Percentiles rank a stretch among this genome's conserved stretches.
phyloP scores from a whole-genome alignment of 371 early-diverging fungal species.

The Mucor indicus region DNA sequence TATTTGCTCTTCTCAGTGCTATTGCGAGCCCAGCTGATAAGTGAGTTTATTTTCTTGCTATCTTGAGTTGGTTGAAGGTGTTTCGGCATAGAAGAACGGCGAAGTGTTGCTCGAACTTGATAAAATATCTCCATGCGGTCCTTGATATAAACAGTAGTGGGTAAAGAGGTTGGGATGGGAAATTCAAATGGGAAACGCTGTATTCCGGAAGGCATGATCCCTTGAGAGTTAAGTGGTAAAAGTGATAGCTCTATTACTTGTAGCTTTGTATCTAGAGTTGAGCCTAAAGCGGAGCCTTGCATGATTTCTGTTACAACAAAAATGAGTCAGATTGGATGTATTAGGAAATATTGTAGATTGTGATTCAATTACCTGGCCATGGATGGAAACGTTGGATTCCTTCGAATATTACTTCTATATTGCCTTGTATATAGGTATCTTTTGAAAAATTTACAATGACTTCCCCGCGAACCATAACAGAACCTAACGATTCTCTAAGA shows the following conservation, averaged over 20 bases:
- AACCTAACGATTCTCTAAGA: conserved; percentile 29
- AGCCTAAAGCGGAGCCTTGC: conserved; percentile 13
- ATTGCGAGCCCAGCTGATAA: conserved; percentile 12
- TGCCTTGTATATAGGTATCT: conserved; percentile 36
- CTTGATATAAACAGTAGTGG: conserved; percentile 25
- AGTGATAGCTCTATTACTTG: conserved; percentile 37
- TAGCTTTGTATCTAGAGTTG: conserved; percentile 31
- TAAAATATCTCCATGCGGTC: conserved; percentile 38
- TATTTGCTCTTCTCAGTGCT: conserved; percentile 10
- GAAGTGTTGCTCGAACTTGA: conserved; percentile 24
- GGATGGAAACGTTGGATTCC: conserved; percentile 38
- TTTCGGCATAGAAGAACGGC: too few species aligned
- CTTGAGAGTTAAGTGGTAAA: conserved; percentile 35
- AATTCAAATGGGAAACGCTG: conserved; percentile 48
- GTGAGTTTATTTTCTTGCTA: neutral
- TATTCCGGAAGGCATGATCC: conserved; percentile 39
- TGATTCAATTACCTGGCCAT: conserved; percentile 27
- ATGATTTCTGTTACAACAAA: too few species aligned
- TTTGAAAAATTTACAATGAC: conserved; percentile 35
- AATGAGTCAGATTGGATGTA: too few species aligned
- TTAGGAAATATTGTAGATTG: too few species aligned
- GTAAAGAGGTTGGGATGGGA: conserved; percentile 36
- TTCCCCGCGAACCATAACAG: conserved; percentile 41
- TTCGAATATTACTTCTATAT: conserved; percentile 38
- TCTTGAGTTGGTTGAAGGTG: too few species aligned